Base-by-base conservation (phyloP, 2,329 filamentous ascomycete species). In the Pestalotiopsis sp. region DNA sequence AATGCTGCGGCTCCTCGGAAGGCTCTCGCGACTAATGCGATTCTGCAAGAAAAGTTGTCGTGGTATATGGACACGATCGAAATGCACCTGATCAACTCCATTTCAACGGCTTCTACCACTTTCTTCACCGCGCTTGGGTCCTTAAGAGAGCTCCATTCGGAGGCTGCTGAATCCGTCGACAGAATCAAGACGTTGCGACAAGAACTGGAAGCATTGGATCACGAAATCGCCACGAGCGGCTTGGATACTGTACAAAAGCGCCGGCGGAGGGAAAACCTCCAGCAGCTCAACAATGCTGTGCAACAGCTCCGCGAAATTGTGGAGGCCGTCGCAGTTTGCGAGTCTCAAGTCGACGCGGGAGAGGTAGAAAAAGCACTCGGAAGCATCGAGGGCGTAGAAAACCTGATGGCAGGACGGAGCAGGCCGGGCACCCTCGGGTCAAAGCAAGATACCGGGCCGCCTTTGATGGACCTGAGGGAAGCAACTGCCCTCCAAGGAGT, bases 51-150 rank as follows among this genome's bases (percentile, higher is more conserved):
- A 80, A 99, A 99, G 80, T 85, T 99, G 13, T 98, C 96, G 0
- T 99, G 96, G 96, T 99, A 99, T 79, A 97, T 99, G 94, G 96
- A 99, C 78, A 99, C 96, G 0, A 94, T 99, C 25, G 96, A 99
- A 78, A 94, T 99, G 67, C 96, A 99, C 78, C 85, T 99, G 7
- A 98, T 99, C 74, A 94, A 93, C 39, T 97, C 95, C 0, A 99
- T 99, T 71, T 98, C 95, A 2, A 94, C 93, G 0, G 96, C 96
- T 1, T 98, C 96, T 0, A 94, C 94, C 0, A 97, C 95, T 0
- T 99, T 99, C 80, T 99, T 99, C 76, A 95, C 94, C 0, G 96
- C 96, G 0, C 84, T 99, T 0, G 95, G 96, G 0, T 97, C 95
- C 0, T 83, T 99, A 41, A 92, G 94, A 72, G 94, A 98, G 77